Percentiles rank a stretch among this genome's conserved stretches.
phyloP scores from a whole-genome alignment of 2,329 filamentous ascomycete species.

The Monosporascus ibericus region DNA sequence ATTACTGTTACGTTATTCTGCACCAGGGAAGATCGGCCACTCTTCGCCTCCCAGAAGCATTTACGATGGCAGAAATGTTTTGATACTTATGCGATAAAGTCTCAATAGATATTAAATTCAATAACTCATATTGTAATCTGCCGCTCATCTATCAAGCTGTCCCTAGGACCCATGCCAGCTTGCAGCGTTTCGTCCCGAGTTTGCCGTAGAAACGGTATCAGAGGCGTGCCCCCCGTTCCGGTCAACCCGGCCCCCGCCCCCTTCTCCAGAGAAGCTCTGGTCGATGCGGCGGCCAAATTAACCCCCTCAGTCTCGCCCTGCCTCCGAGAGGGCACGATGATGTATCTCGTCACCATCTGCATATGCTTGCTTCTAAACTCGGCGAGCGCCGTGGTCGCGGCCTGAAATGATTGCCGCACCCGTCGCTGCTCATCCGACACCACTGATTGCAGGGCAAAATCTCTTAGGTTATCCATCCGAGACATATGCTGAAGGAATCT shows the following conservation, averaged over 20 bases:
- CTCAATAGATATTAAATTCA: not conserved
- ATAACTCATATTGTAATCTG: not conserved
- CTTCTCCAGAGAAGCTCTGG: constrained; percentile 12
- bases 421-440: constrained; percentile 43
- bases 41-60: too few relatives aligned
- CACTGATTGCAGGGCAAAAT: constrained; percentile 53
- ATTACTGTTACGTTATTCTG: too few relatives aligned
- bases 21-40: too few relatives aligned
- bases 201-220: constrained; percentile 87
- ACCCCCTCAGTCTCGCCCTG: constrained; percentile 21
- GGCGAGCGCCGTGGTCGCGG: constrained; percentile 68
- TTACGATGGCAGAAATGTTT: too few relatives aligned
- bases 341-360: constrained; percentile 83
- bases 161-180: not conserved
- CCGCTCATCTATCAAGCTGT: not conserved
- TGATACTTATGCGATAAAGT: too few relatives aligned
- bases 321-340: constrained; percentile 66
- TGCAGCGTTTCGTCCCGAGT: constrained; percentile 71
- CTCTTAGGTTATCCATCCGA: constrained; percentile 66
- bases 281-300: constrained; percentile 42
- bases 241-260: constrained; percentile 50
- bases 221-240: constrained; percentile 79
- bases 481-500: constrained; percentile 69
- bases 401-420: constrained; percentile 52
- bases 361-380: constrained; percentile 81